phyloP scores from a whole-genome alignment of 805 yeast genomes.

The Saturnispora quitensis region DNA sequence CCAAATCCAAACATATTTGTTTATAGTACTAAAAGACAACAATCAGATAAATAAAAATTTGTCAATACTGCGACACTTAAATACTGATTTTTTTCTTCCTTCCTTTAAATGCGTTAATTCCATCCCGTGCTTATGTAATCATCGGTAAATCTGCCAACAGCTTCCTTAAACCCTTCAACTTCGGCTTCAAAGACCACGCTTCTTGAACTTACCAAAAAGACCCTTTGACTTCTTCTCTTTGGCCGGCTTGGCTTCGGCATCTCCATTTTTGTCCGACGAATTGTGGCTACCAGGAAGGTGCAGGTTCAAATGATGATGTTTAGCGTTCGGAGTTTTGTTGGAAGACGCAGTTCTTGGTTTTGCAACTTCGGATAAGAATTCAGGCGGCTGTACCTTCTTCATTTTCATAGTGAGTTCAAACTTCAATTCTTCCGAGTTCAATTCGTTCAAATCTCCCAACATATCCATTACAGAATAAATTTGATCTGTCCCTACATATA shows the following conservation, averaged over 20 bases:
- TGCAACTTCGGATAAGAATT: constrained; percentile 16
- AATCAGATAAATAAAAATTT: not conserved
- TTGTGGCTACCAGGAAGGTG: not conserved
- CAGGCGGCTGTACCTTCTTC: constrained; percentile 16
- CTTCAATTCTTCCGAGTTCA: constrained; percentile 21
- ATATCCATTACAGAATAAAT: constrained; percentile 38
- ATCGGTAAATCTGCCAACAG: not conserved
- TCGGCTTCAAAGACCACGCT: constrained; percentile 13
- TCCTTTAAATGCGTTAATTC: not conserved
- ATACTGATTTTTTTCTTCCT: not conserved
- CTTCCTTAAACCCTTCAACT: not conserved
- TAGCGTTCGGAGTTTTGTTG: not conserved
- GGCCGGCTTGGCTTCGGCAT: not conserved
- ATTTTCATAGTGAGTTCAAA: constrained; percentile 21
- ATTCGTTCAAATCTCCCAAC: constrained; percentile 25
- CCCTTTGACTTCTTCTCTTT: constrained; percentile 18
- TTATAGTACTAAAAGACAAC: not conserved
- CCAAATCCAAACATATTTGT: constrained; percentile 21
- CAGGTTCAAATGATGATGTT: constrained; percentile 6
- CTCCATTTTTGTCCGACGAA: constrained; percentile 3
- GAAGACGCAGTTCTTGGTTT: not conserved
- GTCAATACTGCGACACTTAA: not conserved
- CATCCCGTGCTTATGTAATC: not conserved
- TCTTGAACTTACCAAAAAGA: constrained; percentile 15
- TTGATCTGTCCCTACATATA: constrained; percentile 75